Evolutionary conservation across 306 rosid species (phyloP).

Genomic region (Pyrus communis): DNA sequence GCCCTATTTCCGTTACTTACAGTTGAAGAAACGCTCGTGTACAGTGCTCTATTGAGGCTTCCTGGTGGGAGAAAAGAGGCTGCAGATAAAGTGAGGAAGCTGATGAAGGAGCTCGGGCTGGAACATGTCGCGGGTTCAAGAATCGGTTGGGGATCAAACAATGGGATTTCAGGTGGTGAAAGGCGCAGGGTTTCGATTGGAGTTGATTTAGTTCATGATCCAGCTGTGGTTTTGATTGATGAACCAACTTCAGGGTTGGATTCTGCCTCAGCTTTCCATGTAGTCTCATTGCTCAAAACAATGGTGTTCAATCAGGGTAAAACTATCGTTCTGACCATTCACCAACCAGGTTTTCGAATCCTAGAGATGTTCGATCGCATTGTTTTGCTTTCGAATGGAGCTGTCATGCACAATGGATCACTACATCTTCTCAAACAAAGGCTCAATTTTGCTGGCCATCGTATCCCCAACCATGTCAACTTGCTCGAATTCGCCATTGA

Average conservation of each 20-base stretch:
- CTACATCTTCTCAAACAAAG: conserved; percentile 60
- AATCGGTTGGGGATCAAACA: conserved; percentile 55
- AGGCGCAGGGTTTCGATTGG: conserved; percentile 91
- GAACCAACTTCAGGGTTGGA: conserved; percentile 98
- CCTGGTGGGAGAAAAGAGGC: conserved; percentile 44
- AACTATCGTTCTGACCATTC: conserved; percentile 77
- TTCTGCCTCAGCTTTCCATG: conserved; percentile 87
- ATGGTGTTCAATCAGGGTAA: conserved; percentile 70
- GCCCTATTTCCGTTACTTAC: conserved; percentile 78
- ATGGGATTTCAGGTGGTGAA: conserved; percentile 80
- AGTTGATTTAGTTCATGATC: conserved; percentile 89
- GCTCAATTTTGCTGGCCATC: conserved; percentile 49
- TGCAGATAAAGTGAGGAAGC: conserved; percentile 48
- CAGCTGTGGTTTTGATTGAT: conserved; percentile 76
- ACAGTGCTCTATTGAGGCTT: conserved; percentile 77
- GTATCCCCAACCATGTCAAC: conserved; percentile 72
- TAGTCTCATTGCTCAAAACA: conserved; percentile 64
- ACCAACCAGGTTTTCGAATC: conserved; percentile 91
- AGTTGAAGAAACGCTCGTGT: conserved; percentile 82
- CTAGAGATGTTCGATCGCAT: conserved; percentile 58
- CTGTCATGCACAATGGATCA: conserved; percentile 70
- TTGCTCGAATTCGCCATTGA: conserved; percentile 78
- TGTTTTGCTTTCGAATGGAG: conserved; percentile 66
- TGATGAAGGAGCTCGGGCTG: conserved; percentile 80
- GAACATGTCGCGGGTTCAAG: conserved; percentile 67